A percentile compares a stretch with the other conserved stretches of the same genome.
These are phyloP conservation scores for Mikania micrantha DNA, from an alignment of 129 eudicot species.

Conservation along the genomic window DNA sequence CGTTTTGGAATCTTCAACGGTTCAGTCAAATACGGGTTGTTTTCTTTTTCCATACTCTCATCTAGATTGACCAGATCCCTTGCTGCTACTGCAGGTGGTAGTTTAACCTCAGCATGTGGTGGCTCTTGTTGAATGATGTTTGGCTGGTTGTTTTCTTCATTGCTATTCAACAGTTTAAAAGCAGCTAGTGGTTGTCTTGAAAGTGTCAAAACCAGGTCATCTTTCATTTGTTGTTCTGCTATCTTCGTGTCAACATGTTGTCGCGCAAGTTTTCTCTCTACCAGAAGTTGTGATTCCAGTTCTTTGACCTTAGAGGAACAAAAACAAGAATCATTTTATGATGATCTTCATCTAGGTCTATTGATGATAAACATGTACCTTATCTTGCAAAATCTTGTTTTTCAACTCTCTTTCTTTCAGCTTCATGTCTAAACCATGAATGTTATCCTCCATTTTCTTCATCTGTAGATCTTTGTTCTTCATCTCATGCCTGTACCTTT, in stretches of 20 bases:
- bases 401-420: conserved; percentile 76
- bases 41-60: conserved; percentile 61
- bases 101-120: conserved; percentile 45
- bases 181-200: conserved; percentile 54
- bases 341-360: conserved; percentile 1
- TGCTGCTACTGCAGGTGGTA: conserved; percentile 23
- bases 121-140: conserved; percentile 29
- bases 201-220: conserved; percentile 31
- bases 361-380: conserved; percentile 37
- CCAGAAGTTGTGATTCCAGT: conserved; percentile 79
- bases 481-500: conserved; percentile 64
- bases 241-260: conserved; percentile 82
- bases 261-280: conserved; percentile 85
- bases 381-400: conserved; percentile 75
- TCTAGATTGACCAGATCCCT: conserved; percentile 33
- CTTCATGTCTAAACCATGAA: conserved; percentile 68
- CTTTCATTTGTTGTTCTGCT: conserved; percentile 68
- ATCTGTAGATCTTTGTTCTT: conserved; percentile 70
- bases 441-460: conserved; percentile 70
- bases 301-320: conserved; percentile 71
- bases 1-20: conserved; percentile 37
- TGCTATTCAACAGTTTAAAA: conserved; percentile 27
- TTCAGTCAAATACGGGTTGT: conserved; percentile 55
- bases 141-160: conserved; percentile 31
- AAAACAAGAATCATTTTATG: conserved; percentile 2